phyloP scores from a whole-genome alignment of 148 eudicot genomes.

The Camellia lanceoleosa region DNA sequence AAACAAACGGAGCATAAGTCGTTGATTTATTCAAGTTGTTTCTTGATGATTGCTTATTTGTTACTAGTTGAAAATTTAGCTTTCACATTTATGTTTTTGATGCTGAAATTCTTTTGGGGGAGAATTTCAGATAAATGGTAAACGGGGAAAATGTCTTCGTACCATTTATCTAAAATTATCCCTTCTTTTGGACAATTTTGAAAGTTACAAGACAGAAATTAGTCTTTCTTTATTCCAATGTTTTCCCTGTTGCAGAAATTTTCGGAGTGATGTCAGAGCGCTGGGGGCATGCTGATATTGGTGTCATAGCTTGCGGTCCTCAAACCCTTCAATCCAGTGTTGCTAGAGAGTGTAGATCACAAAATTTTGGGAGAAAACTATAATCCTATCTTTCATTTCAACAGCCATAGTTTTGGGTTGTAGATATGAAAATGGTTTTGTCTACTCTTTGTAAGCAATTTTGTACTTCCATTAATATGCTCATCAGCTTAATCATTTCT shows the following conservation, averaged over 20 bases:
- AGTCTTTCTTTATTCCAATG: not conserved
- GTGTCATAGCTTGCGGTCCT: constrained; percentile 77
- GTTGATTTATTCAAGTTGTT: too few relatives aligned
- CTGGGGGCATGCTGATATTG: constrained; percentile 61
- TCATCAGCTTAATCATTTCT: too few relatives aligned
- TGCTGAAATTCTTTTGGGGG: not conserved
- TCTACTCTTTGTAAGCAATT: too few relatives aligned
- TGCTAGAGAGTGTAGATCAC: constrained; percentile 43
- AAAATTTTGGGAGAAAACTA: too few relatives aligned
- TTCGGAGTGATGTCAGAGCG: constrained; percentile 39
- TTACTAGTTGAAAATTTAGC: not conserved
- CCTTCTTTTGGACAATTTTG: too few relatives aligned
- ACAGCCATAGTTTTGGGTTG: constrained; percentile 70
- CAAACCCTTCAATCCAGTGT: constrained; percentile 52
- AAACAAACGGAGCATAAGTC: too few relatives aligned
- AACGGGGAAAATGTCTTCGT: too few relatives aligned
- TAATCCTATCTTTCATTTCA: constrained; percentile 62
- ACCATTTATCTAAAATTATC: not conserved
- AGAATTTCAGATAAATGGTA: too few relatives aligned
- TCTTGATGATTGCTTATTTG: too few relatives aligned
- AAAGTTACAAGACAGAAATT: too few relatives aligned
- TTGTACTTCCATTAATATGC: too few relatives aligned
- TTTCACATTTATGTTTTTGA: not conserved
- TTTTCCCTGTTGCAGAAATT: constrained; percentile 42
- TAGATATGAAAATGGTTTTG: constrained; percentile 12